Conservation (phyloP, 177 flowering plant genomes). For the Telopea speciosissima region DNA sequence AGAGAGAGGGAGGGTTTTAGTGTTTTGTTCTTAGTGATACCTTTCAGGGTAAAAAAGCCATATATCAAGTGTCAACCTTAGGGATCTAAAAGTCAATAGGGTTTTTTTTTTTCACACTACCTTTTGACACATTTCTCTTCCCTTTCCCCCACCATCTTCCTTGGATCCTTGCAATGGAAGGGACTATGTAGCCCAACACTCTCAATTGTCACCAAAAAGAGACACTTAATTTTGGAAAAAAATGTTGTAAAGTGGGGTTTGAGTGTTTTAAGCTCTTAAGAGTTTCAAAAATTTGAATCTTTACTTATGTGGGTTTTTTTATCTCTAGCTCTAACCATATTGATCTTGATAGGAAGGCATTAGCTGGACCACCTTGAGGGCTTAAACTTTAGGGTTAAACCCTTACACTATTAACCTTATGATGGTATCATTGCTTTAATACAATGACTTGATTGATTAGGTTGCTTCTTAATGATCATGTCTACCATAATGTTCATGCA, state of each 20-base stretch:
- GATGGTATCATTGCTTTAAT: too few species aligned
- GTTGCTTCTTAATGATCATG: too few species aligned
- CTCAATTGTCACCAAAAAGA: conserved; percentile 6
- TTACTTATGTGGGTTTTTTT: not conserved
- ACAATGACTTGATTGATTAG: too few species aligned
- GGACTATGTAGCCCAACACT: conserved; percentile 11
- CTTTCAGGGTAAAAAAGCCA: conserved; percentile 10
- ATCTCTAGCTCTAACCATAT: not conserved
- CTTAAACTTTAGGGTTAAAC: too few species aligned
- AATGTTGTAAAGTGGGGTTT: not conserved
- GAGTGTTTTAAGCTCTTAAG: not conserved
- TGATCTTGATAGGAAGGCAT: not conserved
- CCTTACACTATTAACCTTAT: too few species aligned
- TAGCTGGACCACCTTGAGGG: too few species aligned
- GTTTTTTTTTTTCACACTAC: not conserved
- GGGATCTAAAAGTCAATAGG: conserved; percentile 14
- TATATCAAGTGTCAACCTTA: conserved; percentile 18
- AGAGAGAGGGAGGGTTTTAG: conserved; percentile 3
- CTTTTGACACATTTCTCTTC: conserved; percentile 4
- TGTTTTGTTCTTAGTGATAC: not conserved
- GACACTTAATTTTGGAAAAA: conserved; percentile 1
- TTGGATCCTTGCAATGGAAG: conserved; percentile 14
- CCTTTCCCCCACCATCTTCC: not conserved
- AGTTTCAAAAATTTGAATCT: not conserved
- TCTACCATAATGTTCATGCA: too few species aligned